Percentiles rank a stretch among this genome's conserved stretches.
Conservation (phyloP, 371 early-diverging fungal genomes). For the Actinomortierella wolfii region DNA sequence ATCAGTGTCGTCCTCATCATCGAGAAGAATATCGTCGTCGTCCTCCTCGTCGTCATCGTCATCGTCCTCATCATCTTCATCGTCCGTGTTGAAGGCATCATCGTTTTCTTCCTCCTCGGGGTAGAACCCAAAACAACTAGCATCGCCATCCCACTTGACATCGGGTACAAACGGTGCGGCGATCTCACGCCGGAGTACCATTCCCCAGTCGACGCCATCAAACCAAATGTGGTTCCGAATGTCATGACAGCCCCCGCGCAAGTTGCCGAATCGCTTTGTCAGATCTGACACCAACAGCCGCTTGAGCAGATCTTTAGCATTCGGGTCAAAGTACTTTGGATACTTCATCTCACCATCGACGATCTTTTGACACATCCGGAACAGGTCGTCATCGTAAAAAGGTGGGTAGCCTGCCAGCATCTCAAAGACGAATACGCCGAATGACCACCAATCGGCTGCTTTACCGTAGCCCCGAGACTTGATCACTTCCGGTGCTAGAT, state of each 20-base stretch:
- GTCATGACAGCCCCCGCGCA: slow-evolving; percentile 60
- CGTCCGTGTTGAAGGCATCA: not conserved
- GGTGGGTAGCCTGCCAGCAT: slow-evolving; percentile 53
- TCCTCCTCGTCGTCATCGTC: not conserved
- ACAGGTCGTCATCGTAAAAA: slow-evolving; percentile 54
- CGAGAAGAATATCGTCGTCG: slow-evolving; percentile 2
- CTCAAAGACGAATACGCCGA: slow-evolving; percentile 93
- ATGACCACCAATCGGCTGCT: slow-evolving; percentile 93
- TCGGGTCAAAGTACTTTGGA: slow-evolving; percentile 77
- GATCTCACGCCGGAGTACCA: slow-evolving; percentile 56
- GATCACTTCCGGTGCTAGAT: slow-evolving; percentile 95
- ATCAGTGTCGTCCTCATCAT: slow-evolving; percentile 8
- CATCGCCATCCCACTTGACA: slow-evolving; percentile 64
- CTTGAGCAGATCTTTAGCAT: slow-evolving; percentile 79
- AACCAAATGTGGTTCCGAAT: slow-evolving; percentile 80
- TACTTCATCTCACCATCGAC: slow-evolving; percentile 74
- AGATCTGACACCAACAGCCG: slow-evolving; percentile 78
- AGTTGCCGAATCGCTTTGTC: slow-evolving; percentile 78
- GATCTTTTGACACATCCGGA: slow-evolving; percentile 84
- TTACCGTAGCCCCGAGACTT: slow-evolving; percentile 88
- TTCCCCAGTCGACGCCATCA: slow-evolving; percentile 68
- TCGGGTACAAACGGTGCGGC: slow-evolving; percentile 72
- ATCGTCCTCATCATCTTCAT: too few species aligned
- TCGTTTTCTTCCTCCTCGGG: slow-evolving; percentile 32
- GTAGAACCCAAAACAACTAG: slow-evolving; percentile 51